These are phyloP conservation scores for Keqinozyma sinolaborantium DNA, from an alignment of 1,139 yeast genomes.

Conservation along the genomic window DNA sequence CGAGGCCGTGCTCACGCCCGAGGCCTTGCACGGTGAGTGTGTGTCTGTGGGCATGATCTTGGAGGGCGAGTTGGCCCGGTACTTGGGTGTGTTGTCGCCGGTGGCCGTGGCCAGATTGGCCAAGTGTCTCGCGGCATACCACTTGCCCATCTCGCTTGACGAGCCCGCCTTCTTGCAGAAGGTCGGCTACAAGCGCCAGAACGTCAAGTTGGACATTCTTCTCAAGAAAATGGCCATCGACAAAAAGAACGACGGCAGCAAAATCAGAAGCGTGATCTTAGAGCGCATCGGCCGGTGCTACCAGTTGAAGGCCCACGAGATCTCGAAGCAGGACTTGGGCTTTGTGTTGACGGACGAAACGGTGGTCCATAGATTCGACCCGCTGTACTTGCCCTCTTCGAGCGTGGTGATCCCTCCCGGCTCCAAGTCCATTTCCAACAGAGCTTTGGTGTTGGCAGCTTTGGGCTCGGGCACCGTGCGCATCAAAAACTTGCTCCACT, in stretches of 20 bases:
- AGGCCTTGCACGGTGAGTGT: slow-evolving; percentile 97
- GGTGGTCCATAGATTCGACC: slow-evolving; percentile 54
- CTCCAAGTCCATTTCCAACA: slow-evolving; percentile 91
- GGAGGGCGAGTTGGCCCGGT: slow-evolving; percentile 93
- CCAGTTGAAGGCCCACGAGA: slow-evolving; percentile 84
- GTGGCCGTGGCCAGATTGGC: slow-evolving; percentile 90
- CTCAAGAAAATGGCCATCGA: slow-evolving; percentile 90
- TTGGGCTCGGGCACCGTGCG: slow-evolving; percentile 82
- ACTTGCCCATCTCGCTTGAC: slow-evolving; percentile 74
- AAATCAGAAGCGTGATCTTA: slow-evolving; percentile 81
- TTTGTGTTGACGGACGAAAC: slow-evolving; percentile 85
- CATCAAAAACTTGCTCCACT: slow-evolving; percentile 82
- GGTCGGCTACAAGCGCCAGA: slow-evolving; percentile 57
- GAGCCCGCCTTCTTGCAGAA: slow-evolving; percentile 66
- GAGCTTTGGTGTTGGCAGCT: slow-evolving; percentile 92
- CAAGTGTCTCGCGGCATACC: slow-evolving; percentile 80
- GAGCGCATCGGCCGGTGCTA: slow-evolving; percentile 85
- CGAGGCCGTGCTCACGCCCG: slow-evolving; percentile 94
- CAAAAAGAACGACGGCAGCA: slow-evolving; percentile 91
- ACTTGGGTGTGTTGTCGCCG: slow-evolving; percentile 82
- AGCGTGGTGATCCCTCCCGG: slow-evolving; percentile 84
- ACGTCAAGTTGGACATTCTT: slow-evolving; percentile 69
- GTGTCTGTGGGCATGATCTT: slow-evolving; percentile 91
- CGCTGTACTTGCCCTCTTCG: slow-evolving; percentile 33
- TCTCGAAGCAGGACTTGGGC: slow-evolving; percentile 74